Conservation (phyloP, 2,329 filamentous ascomycete species). For the Aspergillus ustus region DNA sequence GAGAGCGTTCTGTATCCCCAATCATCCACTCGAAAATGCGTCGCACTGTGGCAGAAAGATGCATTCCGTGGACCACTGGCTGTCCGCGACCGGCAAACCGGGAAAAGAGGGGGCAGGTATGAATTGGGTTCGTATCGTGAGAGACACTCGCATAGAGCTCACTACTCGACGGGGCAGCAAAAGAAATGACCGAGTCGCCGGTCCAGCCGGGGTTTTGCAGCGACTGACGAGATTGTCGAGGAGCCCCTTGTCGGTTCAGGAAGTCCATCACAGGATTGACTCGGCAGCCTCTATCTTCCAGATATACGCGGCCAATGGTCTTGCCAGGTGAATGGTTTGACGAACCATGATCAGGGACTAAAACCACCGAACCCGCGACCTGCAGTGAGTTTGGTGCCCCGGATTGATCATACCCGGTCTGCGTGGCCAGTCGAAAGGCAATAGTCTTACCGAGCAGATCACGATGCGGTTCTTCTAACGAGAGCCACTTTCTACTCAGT, state of each 20-base stretch:
- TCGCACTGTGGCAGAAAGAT: slow-evolving; percentile 94
- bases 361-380: background rate
- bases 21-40: slow-evolving; percentile 7
- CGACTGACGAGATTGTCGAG: background rate
- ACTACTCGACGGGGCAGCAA: slow-evolving; percentile 53
- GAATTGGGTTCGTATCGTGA: slow-evolving; percentile 95
- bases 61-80: slow-evolving; percentile 98
- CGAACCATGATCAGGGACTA: background rate
- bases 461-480: background rate
- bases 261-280: slow-evolving; percentile 16
- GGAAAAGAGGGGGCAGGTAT: slow-evolving; percentile 96
- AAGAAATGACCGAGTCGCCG: background rate
- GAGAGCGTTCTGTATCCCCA: slow-evolving; percentile 36
- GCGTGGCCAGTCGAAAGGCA: slow-evolving; percentile 6
- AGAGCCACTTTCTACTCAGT: slow-evolving; percentile 9
- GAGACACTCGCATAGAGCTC: slow-evolving; percentile 96
- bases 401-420: background rate
- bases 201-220: background rate
- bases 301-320: background rate
- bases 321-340: background rate
- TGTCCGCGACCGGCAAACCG: slow-evolving; percentile 90
- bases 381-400: background rate
- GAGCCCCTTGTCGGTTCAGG: slow-evolving; percentile 8
- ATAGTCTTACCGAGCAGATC: slow-evolving; percentile 4
- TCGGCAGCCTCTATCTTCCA: background rate